Percentiles rank a stretch among this genome's conserved stretches.
Conservation (phyloP, 192 early-diverging fungal genomes). For the Podila epicladia region DNA sequence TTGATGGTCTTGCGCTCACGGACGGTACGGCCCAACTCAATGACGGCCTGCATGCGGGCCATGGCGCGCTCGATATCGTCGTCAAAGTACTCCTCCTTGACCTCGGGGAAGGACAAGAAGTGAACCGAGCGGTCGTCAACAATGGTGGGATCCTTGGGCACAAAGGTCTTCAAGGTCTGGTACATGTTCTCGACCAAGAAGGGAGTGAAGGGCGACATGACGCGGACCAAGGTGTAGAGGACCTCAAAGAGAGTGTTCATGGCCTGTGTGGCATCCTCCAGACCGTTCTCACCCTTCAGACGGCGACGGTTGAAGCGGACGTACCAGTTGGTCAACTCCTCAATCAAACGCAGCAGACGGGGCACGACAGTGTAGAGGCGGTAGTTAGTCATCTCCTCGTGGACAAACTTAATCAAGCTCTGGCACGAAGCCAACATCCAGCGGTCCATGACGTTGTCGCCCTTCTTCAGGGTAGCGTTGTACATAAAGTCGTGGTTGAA, state of each 20-base stretch:
- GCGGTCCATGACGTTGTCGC: slow-evolving; percentile 95
- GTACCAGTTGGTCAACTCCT: slow-evolving; percentile 99
- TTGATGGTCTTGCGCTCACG: slow-evolving; percentile 93
- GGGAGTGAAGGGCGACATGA: slow-evolving; percentile 98
- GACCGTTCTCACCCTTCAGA: slow-evolving; percentile 94
- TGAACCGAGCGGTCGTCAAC: slow-evolving; percentile 90
- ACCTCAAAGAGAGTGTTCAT: slow-evolving; percentile 97
- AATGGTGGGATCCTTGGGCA: slow-evolving; percentile 64
- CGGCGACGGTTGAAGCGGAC: slow-evolving; percentile 97
- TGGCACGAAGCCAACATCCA: slow-evolving; percentile 98
- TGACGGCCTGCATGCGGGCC: slow-evolving; percentile 95
- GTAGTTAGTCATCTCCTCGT: slow-evolving; percentile 94
- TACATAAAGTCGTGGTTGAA: slow-evolving; percentile 84
- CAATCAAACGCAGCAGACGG: slow-evolving; percentile 87
- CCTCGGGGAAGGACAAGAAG: slow-evolving; percentile 95
- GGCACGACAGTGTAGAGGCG: slow-evolving; percentile 98
- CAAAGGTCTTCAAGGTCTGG: slow-evolving; percentile 85
- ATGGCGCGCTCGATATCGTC: slow-evolving; percentile 94
- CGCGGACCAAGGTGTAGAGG: slow-evolving; percentile 85
- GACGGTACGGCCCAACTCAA: slow-evolving; percentile 91
- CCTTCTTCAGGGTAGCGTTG: slow-evolving; percentile 73
- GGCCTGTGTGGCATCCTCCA: slow-evolving; percentile 85
- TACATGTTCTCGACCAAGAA: slow-evolving; percentile 98
- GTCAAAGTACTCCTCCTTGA: slow-evolving; percentile 96
- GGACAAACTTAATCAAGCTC: slow-evolving; percentile 92